These are phyloP conservation scores for Stellera chamaejasme DNA, from an alignment of 345 rosid species.

Conservation along the genomic window DNA sequence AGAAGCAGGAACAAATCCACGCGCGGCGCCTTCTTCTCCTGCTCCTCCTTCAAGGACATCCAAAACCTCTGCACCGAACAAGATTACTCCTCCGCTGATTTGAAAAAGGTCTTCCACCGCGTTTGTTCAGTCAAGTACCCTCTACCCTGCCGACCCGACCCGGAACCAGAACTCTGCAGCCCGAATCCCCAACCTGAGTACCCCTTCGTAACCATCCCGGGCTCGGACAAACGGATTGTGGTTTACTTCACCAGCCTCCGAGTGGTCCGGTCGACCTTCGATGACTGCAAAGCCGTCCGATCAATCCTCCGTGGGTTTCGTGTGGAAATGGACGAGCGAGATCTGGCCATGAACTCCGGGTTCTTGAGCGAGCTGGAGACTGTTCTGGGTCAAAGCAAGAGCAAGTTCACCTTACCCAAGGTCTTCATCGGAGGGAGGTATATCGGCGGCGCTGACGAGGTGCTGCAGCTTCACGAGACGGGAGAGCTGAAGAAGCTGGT, in stretches of 20 bases:
- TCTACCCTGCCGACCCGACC: slow-evolving; percentile 30
- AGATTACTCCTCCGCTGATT: slow-evolving; percentile 18
- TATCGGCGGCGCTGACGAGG: slow-evolving; percentile 85
- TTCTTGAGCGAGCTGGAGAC: slow-evolving; percentile 45
- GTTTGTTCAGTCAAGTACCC: slow-evolving; percentile 41
- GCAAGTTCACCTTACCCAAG: slow-evolving; percentile 43
- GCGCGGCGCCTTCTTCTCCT: slow-evolving; percentile 32
- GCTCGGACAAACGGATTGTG: slow-evolving; percentile 52
- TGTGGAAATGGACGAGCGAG: slow-evolving; percentile 74
- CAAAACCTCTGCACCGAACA: slow-evolving; percentile 45
- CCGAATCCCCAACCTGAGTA: slow-evolving; percentile 14
- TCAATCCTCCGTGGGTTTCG: slow-evolving; percentile 58
- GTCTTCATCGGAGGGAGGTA: slow-evolving; percentile 81
- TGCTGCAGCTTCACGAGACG: slow-evolving; percentile 59
- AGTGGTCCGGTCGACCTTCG: slow-evolving; percentile 74
- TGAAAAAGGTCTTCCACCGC: slow-evolving; percentile 45
- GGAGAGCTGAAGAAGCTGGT: slow-evolving; percentile 83
- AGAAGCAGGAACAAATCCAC: slow-evolving; percentile 29
- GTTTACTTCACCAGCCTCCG: slow-evolving; percentile 80
- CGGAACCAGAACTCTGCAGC: slow-evolving; percentile 13
- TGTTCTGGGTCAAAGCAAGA: slow-evolving; percentile 21
- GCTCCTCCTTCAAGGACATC: slow-evolving; percentile 70
- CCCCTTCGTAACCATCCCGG: slow-evolving; percentile 28
- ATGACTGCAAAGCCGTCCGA: slow-evolving; percentile 57
- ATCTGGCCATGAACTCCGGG: slow-evolving; percentile 72